Percentiles rank a stretch among this genome's conserved stretches.
These are phyloP conservation scores for Tausonia pullulans DNA, from an alignment of 1,284 basidiomycete genomes.

Conservation along the genomic window DNA sequence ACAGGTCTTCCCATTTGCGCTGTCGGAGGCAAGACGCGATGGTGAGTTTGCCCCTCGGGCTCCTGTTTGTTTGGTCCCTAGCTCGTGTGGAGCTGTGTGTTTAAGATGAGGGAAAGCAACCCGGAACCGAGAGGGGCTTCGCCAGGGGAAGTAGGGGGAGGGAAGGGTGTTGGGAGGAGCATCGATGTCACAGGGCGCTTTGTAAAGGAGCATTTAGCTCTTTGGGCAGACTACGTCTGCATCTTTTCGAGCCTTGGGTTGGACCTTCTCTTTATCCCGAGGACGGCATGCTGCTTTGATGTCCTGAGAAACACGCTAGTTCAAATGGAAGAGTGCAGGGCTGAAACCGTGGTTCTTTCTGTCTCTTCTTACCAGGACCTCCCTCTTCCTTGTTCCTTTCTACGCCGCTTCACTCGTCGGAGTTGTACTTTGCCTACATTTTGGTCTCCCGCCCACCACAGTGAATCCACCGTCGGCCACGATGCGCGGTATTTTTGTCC, in stretches of 20 bases:
- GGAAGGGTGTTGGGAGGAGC: no score
- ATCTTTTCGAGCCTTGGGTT: neutral
- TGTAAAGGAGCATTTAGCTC: no score
- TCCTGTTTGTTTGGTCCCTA: constrained; percentile 4
- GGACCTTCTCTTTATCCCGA: constrained; percentile 14
- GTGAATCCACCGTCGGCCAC: constrained; percentile 66
- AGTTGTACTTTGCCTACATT: constrained; percentile 76
- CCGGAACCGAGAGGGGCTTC: no score
- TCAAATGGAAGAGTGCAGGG: no score
- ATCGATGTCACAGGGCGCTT: no score
- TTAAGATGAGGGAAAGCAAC: no score
- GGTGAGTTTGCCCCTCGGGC: constrained; percentile 40
- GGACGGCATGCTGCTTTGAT: no score
- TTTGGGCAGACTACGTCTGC: no score
- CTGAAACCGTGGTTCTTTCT: neutral
- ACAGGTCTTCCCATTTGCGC: constrained; percentile 81
- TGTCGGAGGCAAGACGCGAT: constrained; percentile 85
- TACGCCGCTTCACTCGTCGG: constrained; percentile 77
- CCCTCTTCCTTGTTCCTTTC: constrained; percentile 81
- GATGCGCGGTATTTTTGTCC: constrained; percentile 77
- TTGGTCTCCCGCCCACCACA: constrained; percentile 63
- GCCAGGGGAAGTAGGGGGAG: no score
- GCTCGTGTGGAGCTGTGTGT: no score
- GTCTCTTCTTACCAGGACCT: constrained; percentile 49
- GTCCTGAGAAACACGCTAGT: no score